Base-by-base conservation (phyloP, 805 yeast genomes). In the Suhomyces pyralidae region DNA sequence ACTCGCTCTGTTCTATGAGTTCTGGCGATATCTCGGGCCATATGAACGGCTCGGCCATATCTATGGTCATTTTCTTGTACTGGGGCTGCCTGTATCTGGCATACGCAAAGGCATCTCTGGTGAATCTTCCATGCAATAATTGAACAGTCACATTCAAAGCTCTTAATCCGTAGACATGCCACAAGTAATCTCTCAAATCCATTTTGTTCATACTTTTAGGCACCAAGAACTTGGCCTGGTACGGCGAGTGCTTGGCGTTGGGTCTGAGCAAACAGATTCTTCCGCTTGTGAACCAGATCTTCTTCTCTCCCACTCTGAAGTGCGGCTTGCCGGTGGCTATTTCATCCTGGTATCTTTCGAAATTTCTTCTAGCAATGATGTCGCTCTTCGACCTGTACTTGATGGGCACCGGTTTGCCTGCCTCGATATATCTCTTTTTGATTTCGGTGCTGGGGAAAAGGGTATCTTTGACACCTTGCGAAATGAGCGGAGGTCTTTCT, bases 231-330 rank as follows among this genome's bases (percentile, higher is more conserved):
- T 90, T 91, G 48, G 98, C 98, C 71, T 91, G 97, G 73, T 88
- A 92, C 46, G 99, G 99, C 0, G 97, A 88, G 71, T 90, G 96
- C 65, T 89, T 89, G n/a, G 98, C 97, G 63, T 88, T 88, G 43
- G 97, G 97, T 65, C 96, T 81, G 56, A 94, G 73, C 30, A 93
- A 76, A 48, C 88, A 82, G 38, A 93, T 77, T 56, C 93, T 78
- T 1, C 96, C 97, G 56, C 84, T 83, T 30, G 99, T 99, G 68
- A 93, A 88, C 67, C 83, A 92, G 8, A 88, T 76, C 57, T 87
- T 77, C 58, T 80, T 83, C 5, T 82, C 85, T 62, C 99, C 99
- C 7, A 88, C 82, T 40, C 76, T 77, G 80, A 90, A 93, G 75
- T 91, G 97, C 2, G 97, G 86, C 58, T 78, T 77, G 40, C 86